Conservation (phyloP, 2,329 filamentous ascomycete genomes). For the Monilinia laxa region DNA sequence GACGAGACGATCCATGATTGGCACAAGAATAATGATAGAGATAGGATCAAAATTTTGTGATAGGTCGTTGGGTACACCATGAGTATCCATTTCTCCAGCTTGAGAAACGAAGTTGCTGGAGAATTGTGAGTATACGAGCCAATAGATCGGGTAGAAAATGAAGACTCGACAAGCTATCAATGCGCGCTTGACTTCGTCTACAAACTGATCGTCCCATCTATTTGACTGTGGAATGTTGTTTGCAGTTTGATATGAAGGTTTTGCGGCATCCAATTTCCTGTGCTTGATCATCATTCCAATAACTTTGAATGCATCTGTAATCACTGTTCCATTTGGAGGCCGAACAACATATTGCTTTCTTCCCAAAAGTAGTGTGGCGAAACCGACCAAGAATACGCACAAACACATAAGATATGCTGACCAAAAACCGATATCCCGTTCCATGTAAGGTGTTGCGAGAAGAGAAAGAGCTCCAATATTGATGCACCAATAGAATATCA, state of each 20-base stretch:
- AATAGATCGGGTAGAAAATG: constrained; percentile 64
- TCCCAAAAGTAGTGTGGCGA: constrained; percentile 51
- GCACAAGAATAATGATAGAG: constrained; percentile 56
- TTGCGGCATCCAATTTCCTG: constrained; percentile 54
- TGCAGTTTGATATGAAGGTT: constrained; percentile 60
- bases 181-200: constrained; percentile 49
- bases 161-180: constrained; percentile 55
- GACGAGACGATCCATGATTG: constrained; percentile 52
- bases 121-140: constrained; percentile 41
- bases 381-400: constrained; percentile 54
- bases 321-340: constrained; percentile 60
- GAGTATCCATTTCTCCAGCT: constrained; percentile 52
- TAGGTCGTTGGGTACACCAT: constrained; percentile 59
- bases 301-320: constrained; percentile 64
- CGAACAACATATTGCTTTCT: constrained; percentile 56
- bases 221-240: not conserved
- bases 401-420: constrained; percentile 48
- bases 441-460: constrained; percentile 44
- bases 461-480: constrained; percentile 60
- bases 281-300: constrained; percentile 54
- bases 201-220: constrained; percentile 48
- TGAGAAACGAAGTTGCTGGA: constrained; percentile 63
- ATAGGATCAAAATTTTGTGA: constrained; percentile 60
- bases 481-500: constrained; percentile 64
- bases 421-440: constrained; percentile 51